Evolutionary conservation across 164 flowering plant genomes (phyloP), one percentile per base, ranked within the genome.

Genomic region (Nelumbo lutea): DNA sequence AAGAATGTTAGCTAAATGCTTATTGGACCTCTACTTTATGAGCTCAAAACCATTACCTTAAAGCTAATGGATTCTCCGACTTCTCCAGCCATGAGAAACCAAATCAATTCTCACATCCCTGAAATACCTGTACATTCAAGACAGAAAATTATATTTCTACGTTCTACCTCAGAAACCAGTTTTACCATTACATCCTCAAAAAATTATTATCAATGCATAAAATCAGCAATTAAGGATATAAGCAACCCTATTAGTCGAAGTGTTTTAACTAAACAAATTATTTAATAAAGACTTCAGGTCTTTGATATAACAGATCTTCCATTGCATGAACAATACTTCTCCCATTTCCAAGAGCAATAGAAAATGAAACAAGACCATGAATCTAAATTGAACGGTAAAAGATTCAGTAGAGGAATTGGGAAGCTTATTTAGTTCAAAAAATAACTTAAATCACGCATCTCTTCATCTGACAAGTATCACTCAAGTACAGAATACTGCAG

Each of bases 31-130:
- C 9, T 27, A 10, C 4, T 6, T 5, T 2, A n/a, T 40, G 40
- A 62, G 38, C 42, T 48, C 41, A 52, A 68, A 73, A 47, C 1
- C 52, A 8, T 60, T 60, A 86, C 96, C 90, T 80, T 86, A 76
- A 83, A 80, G 64, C 70, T 72, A 66, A 74, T 62, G 10, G 85
- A 79, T 58, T 89, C 86, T 73, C 82, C 81, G 42, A 81, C 74
- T 72, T 87, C 90, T 61, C 88, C 86, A 27, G 87, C 85, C 91
- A 88, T 86, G 45, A 41, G 13, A 45, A 64, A 8, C 59, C 62
- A 56, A 76, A 68, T 68, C 68, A 59, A 75, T 56, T 63, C 75
- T 44, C 62, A 75, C 56, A 72, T 46, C 66, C 68, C 70, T 52
- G 51, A 70, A 63, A 15, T 64, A 48, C 74, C 78, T 76, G 70